These are phyloP conservation scores for Gaultheria prostrata DNA, from an alignment of 148 eudicot genomes.

Conservation along the genomic window DNA sequence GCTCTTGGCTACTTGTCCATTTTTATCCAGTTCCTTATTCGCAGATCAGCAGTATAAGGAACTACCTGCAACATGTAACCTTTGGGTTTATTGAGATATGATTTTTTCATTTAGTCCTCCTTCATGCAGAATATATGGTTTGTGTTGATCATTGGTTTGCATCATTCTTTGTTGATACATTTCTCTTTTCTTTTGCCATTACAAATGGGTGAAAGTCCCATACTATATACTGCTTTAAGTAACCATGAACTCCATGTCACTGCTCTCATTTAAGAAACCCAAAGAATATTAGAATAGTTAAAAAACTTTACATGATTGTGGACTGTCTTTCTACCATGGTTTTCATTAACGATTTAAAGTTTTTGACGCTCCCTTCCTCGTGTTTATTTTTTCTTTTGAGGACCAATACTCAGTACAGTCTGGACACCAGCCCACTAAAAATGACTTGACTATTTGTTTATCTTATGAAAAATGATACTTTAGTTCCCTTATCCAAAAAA, in stretches of 20 bases:
- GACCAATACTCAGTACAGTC: background rate
- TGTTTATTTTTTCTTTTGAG: background rate
- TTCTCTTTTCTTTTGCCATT: background rate
- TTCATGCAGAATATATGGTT: background rate
- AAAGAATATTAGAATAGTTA: background rate
- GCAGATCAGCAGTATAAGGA: no score
- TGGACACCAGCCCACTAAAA: background rate
- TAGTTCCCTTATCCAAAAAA: background rate
- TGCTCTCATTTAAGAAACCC: background rate
- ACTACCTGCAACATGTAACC: no score
- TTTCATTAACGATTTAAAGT: background rate
- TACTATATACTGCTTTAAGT: background rate
- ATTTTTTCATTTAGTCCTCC: conserved; percentile 1
- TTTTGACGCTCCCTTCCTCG: background rate
- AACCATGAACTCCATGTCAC: background rate
- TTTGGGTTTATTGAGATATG: background rate
- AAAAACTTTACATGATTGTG: background rate
- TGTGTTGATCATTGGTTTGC: background rate
- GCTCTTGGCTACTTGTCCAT: background rate
- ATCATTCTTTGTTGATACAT: background rate
- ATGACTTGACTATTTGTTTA: background rate
- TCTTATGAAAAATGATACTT: background rate
- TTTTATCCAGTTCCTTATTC: no score
- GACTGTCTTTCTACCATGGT: background rate
- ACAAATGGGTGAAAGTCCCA: background rate